Percentiles rank a stretch among this genome's conserved stretches.
phyloP scores from a whole-genome alignment of 306 rosid species.

The Spatholobus suberectus region DNA sequence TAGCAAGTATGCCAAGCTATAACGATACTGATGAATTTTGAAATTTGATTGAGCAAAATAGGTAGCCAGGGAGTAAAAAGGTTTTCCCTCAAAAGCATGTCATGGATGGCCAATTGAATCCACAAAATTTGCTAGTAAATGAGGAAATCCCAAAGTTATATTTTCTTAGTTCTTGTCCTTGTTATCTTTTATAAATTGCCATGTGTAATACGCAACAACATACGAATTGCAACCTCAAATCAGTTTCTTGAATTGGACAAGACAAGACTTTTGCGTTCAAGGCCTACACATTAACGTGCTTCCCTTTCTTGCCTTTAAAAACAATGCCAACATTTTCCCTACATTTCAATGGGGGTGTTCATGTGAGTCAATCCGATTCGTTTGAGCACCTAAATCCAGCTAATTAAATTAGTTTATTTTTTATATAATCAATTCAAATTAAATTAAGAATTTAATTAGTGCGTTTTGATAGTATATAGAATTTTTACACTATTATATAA shows the following conservation, averaged over 20 bases:
- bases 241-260: constrained; percentile 32
- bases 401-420: too few species aligned
- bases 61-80: neutral
- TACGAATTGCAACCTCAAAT: constrained; percentile 8
- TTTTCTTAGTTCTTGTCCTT: neutral
- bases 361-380: neutral
- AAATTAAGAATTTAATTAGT: too few species aligned
- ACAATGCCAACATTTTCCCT: neutral
- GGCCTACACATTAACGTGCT: neutral
- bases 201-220: constrained; percentile 11
- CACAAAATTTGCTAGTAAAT: neutral
- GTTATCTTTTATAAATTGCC: neutral
- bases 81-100: neutral
- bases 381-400: neutral
- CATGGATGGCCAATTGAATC: constrained; percentile 23
- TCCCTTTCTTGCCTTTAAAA: constrained; percentile 33
- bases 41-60: neutral
- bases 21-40: neutral
- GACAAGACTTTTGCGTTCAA: neutral
- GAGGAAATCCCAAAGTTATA: neutral
- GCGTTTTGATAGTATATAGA: too few species aligned
- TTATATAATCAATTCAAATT: too few species aligned
- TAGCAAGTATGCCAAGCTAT: neutral
- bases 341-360: constrained; percentile 11
- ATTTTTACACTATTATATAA: too few species aligned